These are phyloP conservation scores for Pleurostoma richardsiae DNA, from an alignment of 2,329 filamentous ascomycete species.

Conservation along the genomic window DNA sequence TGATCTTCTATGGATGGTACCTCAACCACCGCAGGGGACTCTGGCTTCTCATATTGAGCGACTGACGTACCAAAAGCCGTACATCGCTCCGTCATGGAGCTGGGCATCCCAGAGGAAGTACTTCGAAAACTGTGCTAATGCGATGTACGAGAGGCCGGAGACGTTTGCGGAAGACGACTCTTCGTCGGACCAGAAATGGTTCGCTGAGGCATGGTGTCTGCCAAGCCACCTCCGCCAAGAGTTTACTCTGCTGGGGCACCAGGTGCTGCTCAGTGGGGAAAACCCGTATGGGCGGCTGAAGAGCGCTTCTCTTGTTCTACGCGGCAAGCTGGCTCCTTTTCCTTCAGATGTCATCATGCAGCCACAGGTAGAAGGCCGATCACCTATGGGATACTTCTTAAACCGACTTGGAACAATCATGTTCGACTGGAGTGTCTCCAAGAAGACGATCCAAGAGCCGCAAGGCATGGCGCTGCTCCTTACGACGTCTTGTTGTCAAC, in stretches of 20 bases:
- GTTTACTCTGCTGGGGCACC: background rate
- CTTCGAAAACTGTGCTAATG: background rate
- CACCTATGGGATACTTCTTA: background rate
- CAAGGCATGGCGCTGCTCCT: background rate
- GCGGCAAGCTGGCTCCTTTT: background rate
- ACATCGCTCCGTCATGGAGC: background rate
- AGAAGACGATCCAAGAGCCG: background rate
- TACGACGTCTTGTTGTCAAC: background rate
- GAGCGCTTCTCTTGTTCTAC: background rate
- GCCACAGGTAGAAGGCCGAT: background rate
- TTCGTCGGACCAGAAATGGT: background rate
- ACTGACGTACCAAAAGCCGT: background rate
- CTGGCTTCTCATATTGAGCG: background rate
- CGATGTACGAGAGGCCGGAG: background rate
- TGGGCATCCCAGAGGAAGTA: background rate
- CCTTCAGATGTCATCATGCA: background rate
- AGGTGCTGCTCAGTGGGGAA: background rate
- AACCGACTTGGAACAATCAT: background rate
- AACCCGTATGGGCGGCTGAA: background rate
- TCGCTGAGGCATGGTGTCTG: background rate
- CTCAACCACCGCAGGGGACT: background rate
- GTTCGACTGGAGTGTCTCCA: background rate
- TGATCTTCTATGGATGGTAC: background rate
- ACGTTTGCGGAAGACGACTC: background rate
- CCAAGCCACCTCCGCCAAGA: background rate